Conservation (phyloP, 2,329 filamentous ascomycete genomes). For the Clonostachys rosea region DNA sequence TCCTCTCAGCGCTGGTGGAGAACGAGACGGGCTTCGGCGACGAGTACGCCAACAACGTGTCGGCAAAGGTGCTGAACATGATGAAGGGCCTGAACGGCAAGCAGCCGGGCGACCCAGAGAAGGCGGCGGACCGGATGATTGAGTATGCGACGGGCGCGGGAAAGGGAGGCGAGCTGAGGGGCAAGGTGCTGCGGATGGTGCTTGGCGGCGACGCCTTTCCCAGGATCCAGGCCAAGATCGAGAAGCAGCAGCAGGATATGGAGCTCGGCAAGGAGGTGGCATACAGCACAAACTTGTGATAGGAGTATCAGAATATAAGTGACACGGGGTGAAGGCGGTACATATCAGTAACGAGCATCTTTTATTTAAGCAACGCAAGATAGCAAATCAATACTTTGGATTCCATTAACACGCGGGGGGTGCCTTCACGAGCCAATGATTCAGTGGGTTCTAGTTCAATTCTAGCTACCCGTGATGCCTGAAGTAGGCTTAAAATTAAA, state of each 20-base stretch:
- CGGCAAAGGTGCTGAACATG: conserved; percentile 12
- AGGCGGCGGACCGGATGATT: conserved; percentile 26
- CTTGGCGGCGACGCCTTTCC: conserved; percentile 25
- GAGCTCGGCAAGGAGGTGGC: conserved; percentile 1
- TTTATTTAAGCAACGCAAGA: too few relatives aligned
- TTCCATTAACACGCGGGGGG: too few relatives aligned
- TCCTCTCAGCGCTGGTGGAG: conserved; percentile 21
- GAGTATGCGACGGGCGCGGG: conserved; percentile 25
- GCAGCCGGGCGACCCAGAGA: conserved; percentile 32
- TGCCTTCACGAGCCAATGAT: too few relatives aligned
- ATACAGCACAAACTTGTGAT: conserved; percentile 1
- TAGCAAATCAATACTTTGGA: too few relatives aligned
- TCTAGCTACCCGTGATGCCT: too few relatives aligned
- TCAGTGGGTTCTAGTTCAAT: too few relatives aligned
- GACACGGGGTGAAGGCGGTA: too few relatives aligned
- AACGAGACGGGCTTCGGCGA: conserved; percentile 11
- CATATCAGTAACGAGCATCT: too few relatives aligned
- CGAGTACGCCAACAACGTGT: conserved; percentile 17
- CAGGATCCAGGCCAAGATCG: conserved; percentile 15
- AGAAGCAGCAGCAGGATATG: conserved; percentile 4
- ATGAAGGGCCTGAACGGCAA: conserved; percentile 18
- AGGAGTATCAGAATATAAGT: neutral
- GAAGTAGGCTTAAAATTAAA: too few relatives aligned
- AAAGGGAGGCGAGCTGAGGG: conserved; percentile 14
- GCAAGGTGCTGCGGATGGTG: conserved; percentile 21